Conservation (phyloP, 1,284 basidiomycete genomes). For the Ustilago bromivora region DNA sequence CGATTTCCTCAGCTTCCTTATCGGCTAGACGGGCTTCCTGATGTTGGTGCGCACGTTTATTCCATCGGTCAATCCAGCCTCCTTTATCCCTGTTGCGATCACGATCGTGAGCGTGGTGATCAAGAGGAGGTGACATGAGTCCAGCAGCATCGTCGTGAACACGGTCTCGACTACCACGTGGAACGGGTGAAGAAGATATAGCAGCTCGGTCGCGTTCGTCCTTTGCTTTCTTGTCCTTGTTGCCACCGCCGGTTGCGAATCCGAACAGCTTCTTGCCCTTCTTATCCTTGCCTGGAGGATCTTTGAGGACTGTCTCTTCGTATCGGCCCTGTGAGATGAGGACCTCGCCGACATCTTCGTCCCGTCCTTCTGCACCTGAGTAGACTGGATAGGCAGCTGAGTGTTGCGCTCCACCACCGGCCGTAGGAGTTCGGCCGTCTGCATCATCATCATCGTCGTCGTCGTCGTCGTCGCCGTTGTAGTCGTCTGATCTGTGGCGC, state of each 20-base stretch:
- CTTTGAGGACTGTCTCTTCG: conserved; percentile 28
- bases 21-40: conserved; percentile 29
- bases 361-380: conserved; percentile 20
- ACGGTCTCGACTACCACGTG: conserved; percentile 11
- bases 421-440: conserved; percentile 16
- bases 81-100: conserved; percentile 18
- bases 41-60: conserved; percentile 31
- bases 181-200: conserved; percentile 18
- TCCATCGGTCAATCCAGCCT: conserved; percentile 48
- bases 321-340: conserved; percentile 45
- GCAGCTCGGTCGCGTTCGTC: conserved; percentile 19
- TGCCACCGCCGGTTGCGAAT: conserved; percentile 27
- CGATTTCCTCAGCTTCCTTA: conserved; percentile 34
- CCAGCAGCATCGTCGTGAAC: conserved; percentile 15
- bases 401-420: conserved; percentile 2
- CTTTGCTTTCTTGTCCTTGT: conserved; percentile 34
- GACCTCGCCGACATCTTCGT: conserved; percentile 32
- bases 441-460: conserved; percentile 1
- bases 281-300: conserved; percentile 34
- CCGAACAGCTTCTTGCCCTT: conserved; percentile 49
- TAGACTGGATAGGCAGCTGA: conserved; percentile 43
- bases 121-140: conserved; percentile 16
- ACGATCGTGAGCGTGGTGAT: conserved; percentile 10
- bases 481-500: conserved; percentile 17
- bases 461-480: conserved; percentile 1